Base-by-base conservation (phyloP, 1,139 yeast species). In the Suhomyces bribrorum region DNA sequence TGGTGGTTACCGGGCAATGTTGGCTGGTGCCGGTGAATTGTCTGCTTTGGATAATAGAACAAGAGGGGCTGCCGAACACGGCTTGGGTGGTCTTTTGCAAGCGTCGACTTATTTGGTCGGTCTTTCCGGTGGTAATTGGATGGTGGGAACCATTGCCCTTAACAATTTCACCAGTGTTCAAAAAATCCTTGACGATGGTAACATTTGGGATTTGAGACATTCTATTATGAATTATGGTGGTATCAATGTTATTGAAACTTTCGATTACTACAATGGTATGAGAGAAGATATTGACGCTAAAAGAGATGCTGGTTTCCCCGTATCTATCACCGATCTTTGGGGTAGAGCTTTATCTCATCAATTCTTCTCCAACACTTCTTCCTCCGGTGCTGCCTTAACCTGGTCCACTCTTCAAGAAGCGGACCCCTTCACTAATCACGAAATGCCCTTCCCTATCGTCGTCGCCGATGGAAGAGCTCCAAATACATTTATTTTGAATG, bases 291-390 rank as follows among this genome's bases (percentile, higher is more conserved):
- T 85, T 22, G 68, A 75, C 18, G 80, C 53, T 30, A 89, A 90
- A 62, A 63, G 68, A 42, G 70, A 79, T 29, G 95, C 95, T 1
- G 96, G 96, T 2, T 90, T 75, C 62, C 81, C 83, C 37, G 67
- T 81, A 24, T 79, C 90, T 5, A 53, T 90, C 40, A 88, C 96
- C n/a, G 97, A 89, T 65, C 77, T 86, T 45, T 90, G 97, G 97
- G 95, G 94, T n/a, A 72, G 95, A 55, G 83, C 88, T 1, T 68
- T 89, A 37, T 77, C 94, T 1, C 77, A 83, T 54, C 95, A 87
- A 62, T 83, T 84, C 57, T 81, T 89, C 56, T 69, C 83, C 42
- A 68, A 69, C 39, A 66, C 69, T 35, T 58, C 73, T 26, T 75
- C 78, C 46, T 78, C 77, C 39, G 87, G 86, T 40, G 81, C 77